Evolutionary conservation across 2,329 filamentous ascomycete genomes (phyloP).

Genomic region (Raffaelea deltoideospora): DNA sequence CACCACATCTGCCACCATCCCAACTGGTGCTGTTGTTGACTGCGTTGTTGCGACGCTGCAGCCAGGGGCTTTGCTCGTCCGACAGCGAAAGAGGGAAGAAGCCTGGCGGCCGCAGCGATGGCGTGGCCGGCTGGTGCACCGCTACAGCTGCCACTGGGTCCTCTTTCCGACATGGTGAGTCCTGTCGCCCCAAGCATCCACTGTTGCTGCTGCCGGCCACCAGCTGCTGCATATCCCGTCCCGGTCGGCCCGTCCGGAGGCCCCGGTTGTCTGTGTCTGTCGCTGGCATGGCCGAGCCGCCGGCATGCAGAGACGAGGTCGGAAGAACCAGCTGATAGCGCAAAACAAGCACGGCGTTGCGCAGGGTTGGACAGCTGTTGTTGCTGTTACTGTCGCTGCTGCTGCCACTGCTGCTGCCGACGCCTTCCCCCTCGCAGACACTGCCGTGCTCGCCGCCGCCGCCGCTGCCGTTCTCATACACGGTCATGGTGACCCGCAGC

Average conservation of each 20-base stretch:
- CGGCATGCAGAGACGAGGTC: too few relatives aligned
- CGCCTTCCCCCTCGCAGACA: too few relatives aligned
- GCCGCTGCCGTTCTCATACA: constrained; percentile 1
- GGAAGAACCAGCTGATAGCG: constrained; percentile 8
- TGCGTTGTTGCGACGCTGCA: too few relatives aligned
- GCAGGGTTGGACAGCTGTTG: background rate
- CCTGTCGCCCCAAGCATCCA: background rate
- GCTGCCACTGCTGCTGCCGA: background rate
- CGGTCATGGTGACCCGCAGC: constrained; percentile 10
- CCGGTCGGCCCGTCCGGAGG: too few relatives aligned
- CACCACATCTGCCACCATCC: background rate
- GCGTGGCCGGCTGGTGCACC: too few relatives aligned
- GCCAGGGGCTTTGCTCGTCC: too few relatives aligned
- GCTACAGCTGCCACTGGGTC: too few relatives aligned
- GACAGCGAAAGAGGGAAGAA: too few relatives aligned
- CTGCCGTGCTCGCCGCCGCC: background rate
- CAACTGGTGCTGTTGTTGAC: background rate
- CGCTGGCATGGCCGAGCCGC: too few relatives aligned
- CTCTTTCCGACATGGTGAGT: background rate
- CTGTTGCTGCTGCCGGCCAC: background rate
- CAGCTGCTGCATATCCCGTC: background rate
- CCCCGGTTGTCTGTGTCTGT: too few relatives aligned
- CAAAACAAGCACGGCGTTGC: constrained; percentile 1
- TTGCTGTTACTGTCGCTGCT: background rate
- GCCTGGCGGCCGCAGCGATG: too few relatives aligned